A percentile compares a stretch with the other conserved stretches of the same genome.
phyloP scores from a whole-genome alignment of 1,284 basidiomycete species.

The Dichomitus squalens region DNA sequence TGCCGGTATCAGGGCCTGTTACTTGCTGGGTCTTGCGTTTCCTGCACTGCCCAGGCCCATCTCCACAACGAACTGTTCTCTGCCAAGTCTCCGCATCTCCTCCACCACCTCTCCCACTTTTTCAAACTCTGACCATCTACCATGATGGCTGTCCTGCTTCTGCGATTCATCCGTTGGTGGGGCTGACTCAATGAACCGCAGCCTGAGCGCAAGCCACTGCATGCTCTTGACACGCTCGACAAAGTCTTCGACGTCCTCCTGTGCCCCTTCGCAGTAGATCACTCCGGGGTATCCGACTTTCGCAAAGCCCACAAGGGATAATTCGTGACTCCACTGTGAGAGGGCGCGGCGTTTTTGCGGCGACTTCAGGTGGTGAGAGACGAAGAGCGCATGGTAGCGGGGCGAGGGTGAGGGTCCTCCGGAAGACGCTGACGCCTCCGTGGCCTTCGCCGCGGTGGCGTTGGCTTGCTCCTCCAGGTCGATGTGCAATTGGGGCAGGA shows the following conservation, averaged over 20 bases:
- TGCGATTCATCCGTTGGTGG: slow-evolving; percentile 3
- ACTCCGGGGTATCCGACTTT: slow-evolving; percentile 77
- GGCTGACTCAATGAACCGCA: slow-evolving; percentile 59
- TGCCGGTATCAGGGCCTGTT: neutral
- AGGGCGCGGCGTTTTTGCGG: slow-evolving; percentile 68
- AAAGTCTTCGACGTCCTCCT: slow-evolving; percentile 61
- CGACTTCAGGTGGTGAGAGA: slow-evolving; percentile 75
- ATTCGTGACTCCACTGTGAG: slow-evolving; percentile 58
- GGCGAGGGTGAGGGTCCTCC: neutral
- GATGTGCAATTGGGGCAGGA: slow-evolving; percentile 59
- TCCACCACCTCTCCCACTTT: slow-evolving; percentile 73
- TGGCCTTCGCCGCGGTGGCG: neutral
- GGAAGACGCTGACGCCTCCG: neutral
- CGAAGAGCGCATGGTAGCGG: slow-evolving; percentile 63
- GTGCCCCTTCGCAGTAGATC: slow-evolving; percentile 66
- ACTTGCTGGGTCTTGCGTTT: neutral
- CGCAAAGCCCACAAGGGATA: slow-evolving; percentile 64
- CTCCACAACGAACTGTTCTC: slow-evolving; percentile 59
- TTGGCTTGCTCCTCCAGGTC: slow-evolving; percentile 24
- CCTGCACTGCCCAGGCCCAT: slow-evolving; percentile 62
- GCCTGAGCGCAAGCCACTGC: slow-evolving; percentile 75
- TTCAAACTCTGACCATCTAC: slow-evolving; percentile 58
- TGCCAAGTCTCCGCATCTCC: slow-evolving; percentile 59
- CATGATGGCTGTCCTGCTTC: neutral
- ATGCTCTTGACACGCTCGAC: slow-evolving; percentile 68